Conservation (phyloP, 352 stramenopile species). For the Halophytophthora batemanensis region DNA sequence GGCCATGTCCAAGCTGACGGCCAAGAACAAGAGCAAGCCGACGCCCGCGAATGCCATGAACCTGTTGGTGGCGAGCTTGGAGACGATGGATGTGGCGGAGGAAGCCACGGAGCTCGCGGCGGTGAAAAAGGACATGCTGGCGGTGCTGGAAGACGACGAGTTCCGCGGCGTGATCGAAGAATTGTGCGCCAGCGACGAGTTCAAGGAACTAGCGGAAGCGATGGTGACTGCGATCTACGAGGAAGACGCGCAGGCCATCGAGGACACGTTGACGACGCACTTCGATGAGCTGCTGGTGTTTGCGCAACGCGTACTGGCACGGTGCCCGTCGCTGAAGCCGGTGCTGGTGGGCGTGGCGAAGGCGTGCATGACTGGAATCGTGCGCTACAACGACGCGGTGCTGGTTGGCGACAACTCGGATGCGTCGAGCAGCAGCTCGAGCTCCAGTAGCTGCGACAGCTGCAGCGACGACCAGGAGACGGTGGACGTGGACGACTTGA, state of each 20-base stretch:
- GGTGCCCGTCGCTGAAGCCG: constrained; percentile 42
- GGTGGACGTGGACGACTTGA: constrained; percentile 9
- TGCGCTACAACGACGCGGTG: constrained; percentile 34
- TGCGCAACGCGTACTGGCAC: constrained; percentile 33
- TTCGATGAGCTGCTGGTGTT: constrained; percentile 42
- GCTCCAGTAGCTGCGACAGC: constrained; percentile 14
- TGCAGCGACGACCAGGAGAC: constrained; percentile 9
- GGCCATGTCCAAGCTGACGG: constrained; percentile 48
- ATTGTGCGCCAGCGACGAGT: constrained; percentile 33
- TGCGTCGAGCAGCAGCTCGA: constrained; percentile 19
- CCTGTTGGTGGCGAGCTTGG: constrained; percentile 33
- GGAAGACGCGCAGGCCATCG: constrained; percentile 28
- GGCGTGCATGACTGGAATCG: constrained; percentile 28
- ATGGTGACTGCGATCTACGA: constrained; percentile 31
- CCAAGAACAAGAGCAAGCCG: constrained; percentile 32
- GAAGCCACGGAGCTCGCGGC: constrained; percentile 31
- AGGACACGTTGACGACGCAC: constrained; percentile 24
- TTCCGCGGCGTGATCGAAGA: constrained; percentile 31
- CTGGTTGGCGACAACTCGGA: constrained; percentile 21
- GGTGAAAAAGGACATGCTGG: constrained; percentile 47
- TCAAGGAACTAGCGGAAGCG: constrained; percentile 29
- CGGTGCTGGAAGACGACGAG: constrained; percentile 31
- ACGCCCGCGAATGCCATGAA: constrained; percentile 40
- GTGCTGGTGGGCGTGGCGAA: constrained; percentile 44
- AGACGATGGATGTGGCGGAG: constrained; percentile 42